Percentiles rank a stretch among this genome's conserved stretches.
Evolutionary conservation across 768 basidiomycete species (phyloP).

Genomic region (Crepidotus variabilis): DNA sequence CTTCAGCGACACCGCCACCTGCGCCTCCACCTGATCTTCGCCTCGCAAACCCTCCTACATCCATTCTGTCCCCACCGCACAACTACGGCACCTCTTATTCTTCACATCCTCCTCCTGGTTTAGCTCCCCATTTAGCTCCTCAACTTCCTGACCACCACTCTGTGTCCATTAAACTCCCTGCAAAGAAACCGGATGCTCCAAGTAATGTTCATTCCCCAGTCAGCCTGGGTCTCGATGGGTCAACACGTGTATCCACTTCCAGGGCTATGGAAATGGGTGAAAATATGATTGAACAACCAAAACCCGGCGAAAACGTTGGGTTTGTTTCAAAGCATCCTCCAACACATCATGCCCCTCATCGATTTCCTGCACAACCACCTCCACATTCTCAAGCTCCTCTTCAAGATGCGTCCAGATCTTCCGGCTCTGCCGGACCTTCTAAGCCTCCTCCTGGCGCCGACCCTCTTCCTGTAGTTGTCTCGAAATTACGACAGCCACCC

Average conservation of each 20-base stretch:
- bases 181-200: constrained; percentile 46
- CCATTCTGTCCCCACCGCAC: constrained; percentile 9
- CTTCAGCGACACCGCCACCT: constrained; percentile 25
- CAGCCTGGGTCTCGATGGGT: constrained; percentile 11
- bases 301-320: constrained; percentile 9
- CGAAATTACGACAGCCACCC: constrained; percentile 31
- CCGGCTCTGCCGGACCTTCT: constrained; percentile 5
- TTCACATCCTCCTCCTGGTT: constrained; percentile 13
- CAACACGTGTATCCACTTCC: constrained; percentile 12
- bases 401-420: constrained; percentile 18
- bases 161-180: constrained; percentile 34
- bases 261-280: constrained; percentile 13
- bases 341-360: constrained; percentile 5
- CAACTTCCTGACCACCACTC: neutral
- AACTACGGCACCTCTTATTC: constrained; percentile 3
- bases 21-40: constrained; percentile 20
- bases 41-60: constrained; percentile 15
- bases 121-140: constrained; percentile 33
- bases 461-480: constrained; percentile 15
- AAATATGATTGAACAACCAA: neutral
- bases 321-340: constrained; percentile 2
- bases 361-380: constrained; percentile 1
- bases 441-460: neutral
- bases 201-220: constrained; percentile 40
- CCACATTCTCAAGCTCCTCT: constrained; percentile 3